phyloP scores from a whole-genome alignment of 208 protist genomes.

The Dictyostelium gargantuum region DNA sequence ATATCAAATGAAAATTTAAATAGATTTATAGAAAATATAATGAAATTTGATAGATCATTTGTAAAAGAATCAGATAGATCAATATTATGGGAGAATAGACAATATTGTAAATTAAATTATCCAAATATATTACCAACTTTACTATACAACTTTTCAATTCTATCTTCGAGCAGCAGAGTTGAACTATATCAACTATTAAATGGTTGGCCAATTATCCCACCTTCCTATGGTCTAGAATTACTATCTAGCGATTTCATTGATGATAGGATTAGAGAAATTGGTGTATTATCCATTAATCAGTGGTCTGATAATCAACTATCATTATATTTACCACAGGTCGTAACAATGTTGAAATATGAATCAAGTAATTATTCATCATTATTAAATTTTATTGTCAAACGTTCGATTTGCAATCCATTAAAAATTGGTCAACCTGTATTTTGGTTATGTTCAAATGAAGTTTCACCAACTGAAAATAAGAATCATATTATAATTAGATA shows the following conservation, averaged over 20 bases:
- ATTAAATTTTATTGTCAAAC: constrained; percentile 11
- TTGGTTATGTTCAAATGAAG: constrained; percentile 59
- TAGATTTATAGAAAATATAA: not conserved
- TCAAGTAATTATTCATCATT: not conserved
- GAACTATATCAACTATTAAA: constrained; percentile 64
- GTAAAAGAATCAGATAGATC: not conserved
- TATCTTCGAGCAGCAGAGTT: not conserved
- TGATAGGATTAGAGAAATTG: constrained; percentile 22
- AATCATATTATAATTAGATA: constrained; percentile 4
- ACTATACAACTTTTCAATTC: not conserved
- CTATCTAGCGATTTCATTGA: constrained; percentile 43
- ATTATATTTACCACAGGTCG: constrained; percentile 62
- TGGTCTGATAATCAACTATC: constrained; percentile 47
- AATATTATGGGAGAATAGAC: constrained; percentile 35
- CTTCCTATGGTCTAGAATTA: constrained; percentile 37
- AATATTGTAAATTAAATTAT: not conserved
- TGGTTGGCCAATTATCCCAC: constrained; percentile 27
- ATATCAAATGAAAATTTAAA: not conserved
- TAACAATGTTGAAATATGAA: constrained; percentile 53
- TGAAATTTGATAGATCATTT: not conserved
- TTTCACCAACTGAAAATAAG: not conserved
- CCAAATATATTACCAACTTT: constrained; percentile 42
- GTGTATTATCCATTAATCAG: constrained; percentile 35
- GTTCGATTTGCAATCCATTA: constrained; percentile 48
- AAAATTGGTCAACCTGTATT: constrained; percentile 40